A percentile compares a stretch with the other conserved stretches of the same genome.
Evolutionary conservation across 768 basidiomycete genomes (phyloP).

Genomic region (Podaxis rugospora): DNA sequence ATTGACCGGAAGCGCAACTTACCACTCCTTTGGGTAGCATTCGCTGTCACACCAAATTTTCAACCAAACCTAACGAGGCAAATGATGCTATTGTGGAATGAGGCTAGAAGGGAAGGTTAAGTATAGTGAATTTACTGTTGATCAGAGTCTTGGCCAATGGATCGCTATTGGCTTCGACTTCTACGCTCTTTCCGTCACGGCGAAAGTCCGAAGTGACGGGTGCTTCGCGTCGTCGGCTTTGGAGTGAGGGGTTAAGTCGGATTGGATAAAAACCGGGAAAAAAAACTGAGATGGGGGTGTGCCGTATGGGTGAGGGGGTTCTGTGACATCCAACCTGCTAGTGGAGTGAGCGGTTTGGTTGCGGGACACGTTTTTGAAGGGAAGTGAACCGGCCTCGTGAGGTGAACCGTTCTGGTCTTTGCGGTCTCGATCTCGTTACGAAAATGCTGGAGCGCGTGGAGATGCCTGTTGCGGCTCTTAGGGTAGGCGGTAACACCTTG

Average conservation of each 20-base stretch:
- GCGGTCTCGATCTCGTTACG: background rate
- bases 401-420: background rate
- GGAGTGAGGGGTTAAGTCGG: slow-evolving; percentile 9
- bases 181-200: slow-evolving; percentile 1
- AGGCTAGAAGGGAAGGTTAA: slow-evolving; percentile 9
- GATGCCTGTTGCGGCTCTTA: background rate
- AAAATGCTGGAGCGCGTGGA: background rate
- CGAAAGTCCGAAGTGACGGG: background rate
- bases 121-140: slow-evolving; percentile 1
- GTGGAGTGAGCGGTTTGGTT: background rate
- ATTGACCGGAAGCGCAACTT: background rate
- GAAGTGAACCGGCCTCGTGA: background rate
- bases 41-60: background rate
- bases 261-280: background rate
- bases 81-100: background rate
- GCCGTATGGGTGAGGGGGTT: background rate
- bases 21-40: background rate
- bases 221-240: background rate
- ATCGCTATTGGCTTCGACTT: background rate
- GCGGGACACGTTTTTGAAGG: background rate
- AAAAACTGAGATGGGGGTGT: background rate
- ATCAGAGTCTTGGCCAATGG: background rate
- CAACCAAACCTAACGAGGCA: slow-evolving; percentile 1
- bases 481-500: too few relatives aligned
- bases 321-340: background rate